Evolutionary conservation across 2,329 filamentous ascomycete genomes (phyloP).

Genomic region (Botrytis fabae): DNA sequence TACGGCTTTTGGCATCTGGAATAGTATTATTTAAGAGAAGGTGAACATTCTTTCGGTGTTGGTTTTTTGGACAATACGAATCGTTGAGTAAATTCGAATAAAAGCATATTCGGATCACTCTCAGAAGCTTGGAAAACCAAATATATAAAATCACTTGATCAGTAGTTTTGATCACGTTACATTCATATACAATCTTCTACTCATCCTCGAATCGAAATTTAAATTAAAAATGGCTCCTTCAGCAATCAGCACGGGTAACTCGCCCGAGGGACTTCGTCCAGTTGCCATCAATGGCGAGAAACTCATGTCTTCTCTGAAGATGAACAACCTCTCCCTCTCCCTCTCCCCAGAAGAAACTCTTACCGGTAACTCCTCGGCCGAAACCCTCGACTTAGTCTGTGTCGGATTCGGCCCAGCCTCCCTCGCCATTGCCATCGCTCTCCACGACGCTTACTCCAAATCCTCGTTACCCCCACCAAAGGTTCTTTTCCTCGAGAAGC

Average conservation of each 20-base stretch:
- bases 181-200: neutral
- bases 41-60: neutral
- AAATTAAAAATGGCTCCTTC: slow-evolving; percentile 33
- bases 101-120: neutral
- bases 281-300: slow-evolving; percentile 15
- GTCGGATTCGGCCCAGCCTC: slow-evolving; percentile 93
- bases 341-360: slow-evolving; percentile 20
- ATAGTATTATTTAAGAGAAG: neutral
- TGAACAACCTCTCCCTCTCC: slow-evolving; percentile 10
- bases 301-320: slow-evolving; percentile 12
- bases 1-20: neutral
- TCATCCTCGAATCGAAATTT: neutral
- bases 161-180: slow-evolving; percentile 21
- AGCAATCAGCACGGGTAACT: slow-evolving; percentile 30
- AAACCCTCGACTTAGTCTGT: slow-evolving; percentile 82
- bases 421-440: slow-evolving; percentile 82
- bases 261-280: slow-evolving; percentile 19
- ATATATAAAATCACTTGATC: slow-evolving; percentile 2
- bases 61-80: neutral
- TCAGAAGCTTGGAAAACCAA: neutral
- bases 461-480: slow-evolving; percentile 55
- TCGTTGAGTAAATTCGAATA: neutral
- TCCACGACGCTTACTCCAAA: slow-evolving; percentile 70
- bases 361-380: slow-evolving; percentile 44
- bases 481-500: slow-evolving; percentile 85